Base-by-base conservation (phyloP, 208 protist genomes). In the Crithidia fasciculata region DNA sequence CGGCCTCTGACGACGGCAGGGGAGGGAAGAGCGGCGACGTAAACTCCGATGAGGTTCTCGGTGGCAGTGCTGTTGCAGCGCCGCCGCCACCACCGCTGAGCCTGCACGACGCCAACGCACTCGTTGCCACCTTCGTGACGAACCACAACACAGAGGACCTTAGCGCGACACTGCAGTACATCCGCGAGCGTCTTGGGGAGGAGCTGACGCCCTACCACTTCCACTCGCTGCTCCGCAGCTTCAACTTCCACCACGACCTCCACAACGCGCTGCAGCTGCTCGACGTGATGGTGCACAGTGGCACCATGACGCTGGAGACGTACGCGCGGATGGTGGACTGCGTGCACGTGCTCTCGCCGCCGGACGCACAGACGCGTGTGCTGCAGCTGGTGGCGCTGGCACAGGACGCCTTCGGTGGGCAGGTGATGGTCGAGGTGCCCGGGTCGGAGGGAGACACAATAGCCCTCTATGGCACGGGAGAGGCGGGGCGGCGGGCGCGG, bases 251-350 rank as follows among this genome's bases (percentile, higher is more conserved):
- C 45, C 84, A 81, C 8, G 88, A 95, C 56, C 79, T 76, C 15
- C 82, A 89, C 6, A 94, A 87, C 63, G 84, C 84, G 18, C 63
- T 92, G 65, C 87, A 95, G 78, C 78, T 97, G 75, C 68, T 97
- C 28, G 83, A 88, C 47, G 82, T 95, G 53, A 90, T 96, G 78
- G 44, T 70, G 55, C 73, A 90, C 57, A 75, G 84, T 40, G 86
- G 79, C 10, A 85, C 84, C 10, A 78, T 82, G 39, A 85, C 86
- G 13, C 74, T 86, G 28, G 87, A 90, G 65, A 92, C 85, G 19
- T 94, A 93, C 57, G 90, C 90, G 6, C 81, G 87, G 49, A 80
- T 89, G n/a, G 68, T 92, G 43, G 90, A 95, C 71, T 63, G 80
- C 49, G 59, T 95, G 41, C 92, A 97, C 70, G 85, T 77, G 53